Evolutionary conservation across 2,329 filamentous ascomycete genomes (phyloP).

Genomic region (Cryphonectria japonica): DNA sequence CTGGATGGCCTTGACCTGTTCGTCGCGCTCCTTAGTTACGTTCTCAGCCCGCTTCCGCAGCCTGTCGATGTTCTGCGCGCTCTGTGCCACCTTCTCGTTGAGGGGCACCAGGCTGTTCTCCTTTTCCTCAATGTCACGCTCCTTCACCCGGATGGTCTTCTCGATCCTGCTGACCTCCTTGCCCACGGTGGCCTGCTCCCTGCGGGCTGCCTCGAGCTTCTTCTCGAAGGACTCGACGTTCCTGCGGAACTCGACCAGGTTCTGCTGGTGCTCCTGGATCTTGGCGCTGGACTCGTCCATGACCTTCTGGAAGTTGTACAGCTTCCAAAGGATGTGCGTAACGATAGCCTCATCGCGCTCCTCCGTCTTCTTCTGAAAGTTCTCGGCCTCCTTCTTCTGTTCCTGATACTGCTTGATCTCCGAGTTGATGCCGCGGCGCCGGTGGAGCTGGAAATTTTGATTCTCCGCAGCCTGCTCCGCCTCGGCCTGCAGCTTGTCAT

Average conservation of each 20-base stretch:
- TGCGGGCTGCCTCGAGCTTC: constrained; percentile 78
- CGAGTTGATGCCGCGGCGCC: constrained; percentile 91
- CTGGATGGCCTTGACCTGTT: constrained; percentile 68
- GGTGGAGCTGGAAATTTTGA: constrained; percentile 83
- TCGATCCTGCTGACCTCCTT: constrained; percentile 83
- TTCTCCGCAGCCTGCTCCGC: constrained; percentile 87
- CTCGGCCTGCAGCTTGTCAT: constrained; percentile 86
- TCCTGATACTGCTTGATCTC: constrained; percentile 98
- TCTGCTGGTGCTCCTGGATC: constrained; percentile 92
- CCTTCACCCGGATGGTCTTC: constrained; percentile 80
- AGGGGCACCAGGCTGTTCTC: constrained; percentile 86
- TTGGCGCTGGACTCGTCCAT: constrained; percentile 91
- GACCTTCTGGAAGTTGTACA: constrained; percentile 90
- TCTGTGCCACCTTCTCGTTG: constrained; percentile 87
- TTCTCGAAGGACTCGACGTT: constrained; percentile 84
- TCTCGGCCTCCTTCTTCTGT: constrained; percentile 94
- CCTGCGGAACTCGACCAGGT: constrained; percentile 88
- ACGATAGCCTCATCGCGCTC: constrained; percentile 91
- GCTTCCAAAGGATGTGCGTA: constrained; percentile 92
- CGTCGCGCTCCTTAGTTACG: constrained; percentile 76
- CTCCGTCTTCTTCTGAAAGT: constrained; percentile 86
- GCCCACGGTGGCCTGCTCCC: constrained; percentile 77
- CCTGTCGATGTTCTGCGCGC: constrained; percentile 69
- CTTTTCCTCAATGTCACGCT: constrained; percentile 84
- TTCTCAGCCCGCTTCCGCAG: constrained; percentile 70